A percentile compares a stretch with the other conserved stretches of the same genome.
Evolutionary conservation across 148 eudicot species (phyloP).

Genomic region (Fallopia convolvulus): DNA sequence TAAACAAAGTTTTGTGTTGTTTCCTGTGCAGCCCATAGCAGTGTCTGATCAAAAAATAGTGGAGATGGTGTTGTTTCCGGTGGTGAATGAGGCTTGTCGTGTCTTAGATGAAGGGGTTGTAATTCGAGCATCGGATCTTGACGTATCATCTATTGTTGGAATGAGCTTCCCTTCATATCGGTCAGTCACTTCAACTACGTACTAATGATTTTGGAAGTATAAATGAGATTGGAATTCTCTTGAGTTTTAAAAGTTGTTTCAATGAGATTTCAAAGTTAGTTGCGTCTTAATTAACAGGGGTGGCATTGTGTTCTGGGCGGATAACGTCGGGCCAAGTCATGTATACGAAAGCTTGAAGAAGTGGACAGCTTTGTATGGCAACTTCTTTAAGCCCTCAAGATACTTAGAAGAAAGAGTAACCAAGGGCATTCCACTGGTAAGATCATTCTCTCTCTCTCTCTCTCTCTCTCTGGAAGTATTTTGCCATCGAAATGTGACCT

Average conservation of each 20-base stretch:
- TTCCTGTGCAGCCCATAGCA: constrained; percentile 57
- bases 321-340: constrained; percentile 62
- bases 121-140: constrained; percentile 93
- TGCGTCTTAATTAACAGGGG: constrained; percentile 48
- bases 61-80: constrained; percentile 87
- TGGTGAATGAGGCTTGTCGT: constrained; percentile 96
- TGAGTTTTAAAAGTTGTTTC: neutral
- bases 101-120: constrained; percentile 81
- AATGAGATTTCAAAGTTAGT: neutral
- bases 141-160: constrained; percentile 66
- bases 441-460: neutral
- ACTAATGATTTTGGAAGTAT: neutral
- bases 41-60: constrained; percentile 86
- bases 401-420: constrained; percentile 85
- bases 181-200: constrained; percentile 33
- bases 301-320: constrained; percentile 89
- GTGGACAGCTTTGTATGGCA: constrained; percentile 63
- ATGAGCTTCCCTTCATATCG: constrained; percentile 95
- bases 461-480: too few relatives aligned
- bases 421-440: constrained; percentile 70
- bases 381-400: constrained; percentile 69
- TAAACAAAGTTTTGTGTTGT: neutral
- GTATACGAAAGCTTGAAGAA: constrained; percentile 64
- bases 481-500: too few relatives aligned
- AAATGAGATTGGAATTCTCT: neutral